phyloP scores from a whole-genome alignment of 179 eudicot genomes.

The Nepenthes alata region DNA sequence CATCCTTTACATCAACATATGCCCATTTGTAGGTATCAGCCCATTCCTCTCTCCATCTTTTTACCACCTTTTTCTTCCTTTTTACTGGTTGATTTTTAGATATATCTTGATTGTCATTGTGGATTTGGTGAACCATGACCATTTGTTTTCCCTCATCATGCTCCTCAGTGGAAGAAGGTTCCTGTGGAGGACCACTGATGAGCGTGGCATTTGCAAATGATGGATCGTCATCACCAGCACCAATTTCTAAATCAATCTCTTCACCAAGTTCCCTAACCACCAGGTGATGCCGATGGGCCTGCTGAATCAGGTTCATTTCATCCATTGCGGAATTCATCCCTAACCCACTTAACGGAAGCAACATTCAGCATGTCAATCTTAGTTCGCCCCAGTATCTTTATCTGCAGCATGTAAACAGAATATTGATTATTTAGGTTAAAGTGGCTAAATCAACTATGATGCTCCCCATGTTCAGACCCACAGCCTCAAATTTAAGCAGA shows the following conservation, averaged over 20 bases:
- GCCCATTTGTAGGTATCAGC: constrained; percentile 99
- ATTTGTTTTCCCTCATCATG: constrained; percentile 72
- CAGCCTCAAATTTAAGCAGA: too few species aligned
- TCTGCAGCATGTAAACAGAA: neutral
- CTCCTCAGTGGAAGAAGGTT: constrained; percentile 52
- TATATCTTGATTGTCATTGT: constrained; percentile 58
- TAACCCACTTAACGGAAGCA: constrained; percentile 52
- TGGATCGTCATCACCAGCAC: constrained; percentile 75
- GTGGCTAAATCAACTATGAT: neutral
- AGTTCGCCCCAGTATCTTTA: constrained; percentile 5
- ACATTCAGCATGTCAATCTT: constrained; percentile 64
- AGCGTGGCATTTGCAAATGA: constrained; percentile 58
- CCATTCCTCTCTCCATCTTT: constrained; percentile 99
- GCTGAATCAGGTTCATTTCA: constrained; percentile 83
- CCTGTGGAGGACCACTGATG: constrained; percentile 51
- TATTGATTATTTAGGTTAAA: neutral
- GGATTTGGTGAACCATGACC: constrained; percentile 41
- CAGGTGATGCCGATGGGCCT: constrained; percentile 77
- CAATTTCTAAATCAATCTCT: constrained; percentile 93
- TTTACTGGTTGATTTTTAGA: constrained; percentile 52
- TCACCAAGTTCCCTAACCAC: constrained; percentile 87
- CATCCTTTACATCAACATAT: constrained; percentile 89
- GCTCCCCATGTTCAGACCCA: too few species aligned
- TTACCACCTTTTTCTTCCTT: constrained; percentile 94
- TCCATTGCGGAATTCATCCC: constrained; percentile 91